Evolutionary conservation across 2,329 filamentous ascomycete species (phyloP).

Genomic region (Byssothecium circinans): DNA sequence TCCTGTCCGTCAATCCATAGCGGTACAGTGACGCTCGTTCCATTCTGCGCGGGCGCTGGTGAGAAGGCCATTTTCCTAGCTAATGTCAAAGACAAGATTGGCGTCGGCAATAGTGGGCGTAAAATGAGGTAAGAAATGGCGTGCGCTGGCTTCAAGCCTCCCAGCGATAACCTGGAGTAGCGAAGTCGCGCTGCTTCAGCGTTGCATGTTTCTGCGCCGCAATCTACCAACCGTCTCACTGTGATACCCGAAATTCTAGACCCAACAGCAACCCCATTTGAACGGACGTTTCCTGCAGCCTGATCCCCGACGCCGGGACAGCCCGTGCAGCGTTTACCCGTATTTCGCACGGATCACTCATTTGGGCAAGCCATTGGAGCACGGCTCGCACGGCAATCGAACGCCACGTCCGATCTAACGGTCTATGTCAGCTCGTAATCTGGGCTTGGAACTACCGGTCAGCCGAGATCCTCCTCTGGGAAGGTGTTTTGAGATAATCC

Average conservation of each 20-base stretch:
- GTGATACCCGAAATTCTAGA: neutral
- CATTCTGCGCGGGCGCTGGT: neutral
- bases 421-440: too few relatives aligned
- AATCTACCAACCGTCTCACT: neutral
- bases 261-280: neutral
- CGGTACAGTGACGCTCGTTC: constrained; percentile 1
- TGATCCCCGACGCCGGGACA: neutral
- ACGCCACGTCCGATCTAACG: neutral
- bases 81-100: neutral
- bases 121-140: neutral
- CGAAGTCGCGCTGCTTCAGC: neutral
- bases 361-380: too few relatives aligned
- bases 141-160: neutral
- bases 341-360: neutral
- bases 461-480: too few relatives aligned
- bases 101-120: neutral
- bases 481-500: too few relatives aligned
- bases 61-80: neutral
- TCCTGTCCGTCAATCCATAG: constrained; percentile 3
- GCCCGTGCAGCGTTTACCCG: neutral
- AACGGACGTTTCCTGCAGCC: neutral
- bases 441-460: too few relatives aligned
- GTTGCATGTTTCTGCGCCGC: neutral
- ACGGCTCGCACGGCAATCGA: too few relatives aligned
- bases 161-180: neutral